phyloP scores from a whole-genome alignment of 2,329 filamentous ascomycete species.

The Rhynchosporium graminicola region DNA sequence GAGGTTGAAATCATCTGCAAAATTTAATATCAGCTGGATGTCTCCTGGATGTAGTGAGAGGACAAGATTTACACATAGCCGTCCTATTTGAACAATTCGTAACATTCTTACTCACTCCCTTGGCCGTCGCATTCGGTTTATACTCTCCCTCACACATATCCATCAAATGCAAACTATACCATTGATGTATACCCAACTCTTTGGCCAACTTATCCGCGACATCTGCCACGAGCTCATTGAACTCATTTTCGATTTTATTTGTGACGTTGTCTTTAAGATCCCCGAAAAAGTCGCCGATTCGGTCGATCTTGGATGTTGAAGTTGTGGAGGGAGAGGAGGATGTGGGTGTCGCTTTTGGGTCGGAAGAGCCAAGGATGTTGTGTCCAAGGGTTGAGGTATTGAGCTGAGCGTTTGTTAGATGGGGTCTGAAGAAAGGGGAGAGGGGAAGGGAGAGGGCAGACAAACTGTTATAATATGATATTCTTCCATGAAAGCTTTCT shows the following conservation, averaged over 20 bases:
- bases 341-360: conserved; percentile 38
- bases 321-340: conserved; percentile 26
- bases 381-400: conserved; percentile 58
- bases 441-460: neutral
- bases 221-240: conserved; percentile 44
- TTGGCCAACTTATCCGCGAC: conserved; percentile 45
- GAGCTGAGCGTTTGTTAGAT: conserved; percentile 43
- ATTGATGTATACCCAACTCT: conserved; percentile 57
- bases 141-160: conserved; percentile 56
- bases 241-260: conserved; percentile 38
- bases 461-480: conserved; percentile 58
- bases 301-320: conserved; percentile 34
- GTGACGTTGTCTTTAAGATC: conserved; percentile 45
- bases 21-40: neutral
- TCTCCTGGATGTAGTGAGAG: neutral
- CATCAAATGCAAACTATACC: conserved; percentile 62
- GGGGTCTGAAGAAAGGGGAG: conserved; percentile 5
- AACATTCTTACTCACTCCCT: conserved; percentile 51
- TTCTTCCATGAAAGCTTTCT: conserved; percentile 55
- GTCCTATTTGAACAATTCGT: conserved; percentile 55
- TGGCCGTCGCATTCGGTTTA: conserved; percentile 39
- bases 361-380: conserved; percentile 30
- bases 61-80: conserved; percentile 47
- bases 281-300: conserved; percentile 39
- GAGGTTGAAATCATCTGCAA: conserved; percentile 53